phyloP scores from a whole-genome alignment of 345 rosid species.

The Citrus sinensis region DNA sequence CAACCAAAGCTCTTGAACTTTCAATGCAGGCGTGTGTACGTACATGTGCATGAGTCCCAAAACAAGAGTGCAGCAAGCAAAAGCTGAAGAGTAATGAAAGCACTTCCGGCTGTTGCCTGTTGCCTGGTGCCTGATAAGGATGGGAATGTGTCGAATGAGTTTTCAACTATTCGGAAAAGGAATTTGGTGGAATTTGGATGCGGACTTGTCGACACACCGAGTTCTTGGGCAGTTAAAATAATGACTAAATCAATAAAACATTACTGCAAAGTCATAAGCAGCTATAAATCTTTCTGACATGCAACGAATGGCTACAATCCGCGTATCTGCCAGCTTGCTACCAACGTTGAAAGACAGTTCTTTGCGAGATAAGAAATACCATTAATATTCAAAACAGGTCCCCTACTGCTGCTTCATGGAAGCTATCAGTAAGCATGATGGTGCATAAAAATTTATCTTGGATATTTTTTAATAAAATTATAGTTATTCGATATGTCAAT shows the following conservation, averaged over 20 bases:
- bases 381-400: neutral
- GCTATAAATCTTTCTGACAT: neutral
- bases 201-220: neutral
- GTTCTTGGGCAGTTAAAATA: too few species aligned
- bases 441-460: neutral
- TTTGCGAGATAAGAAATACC: neutral
- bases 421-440: neutral
- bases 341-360: neutral
- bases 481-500: too few species aligned
- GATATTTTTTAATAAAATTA: too few species aligned
- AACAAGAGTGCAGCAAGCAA: neutral
- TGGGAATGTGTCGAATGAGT: too few species aligned
- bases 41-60: neutral
- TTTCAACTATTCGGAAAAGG: neutral
- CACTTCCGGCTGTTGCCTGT: neutral
- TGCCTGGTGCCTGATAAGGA: too few species aligned
- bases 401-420: neutral
- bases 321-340: neutral
- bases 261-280: neutral
- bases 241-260: too few species aligned
- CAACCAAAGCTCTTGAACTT: neutral
- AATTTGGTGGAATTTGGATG: neutral
- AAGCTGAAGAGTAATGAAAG: neutral
- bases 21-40: neutral
- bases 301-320: neutral